Evolutionary conservation across 2,329 filamentous ascomycete species (phyloP), one percentile per base, ranked within the genome.

Genomic region (Ceratocystis cacaofunesta): DNA sequence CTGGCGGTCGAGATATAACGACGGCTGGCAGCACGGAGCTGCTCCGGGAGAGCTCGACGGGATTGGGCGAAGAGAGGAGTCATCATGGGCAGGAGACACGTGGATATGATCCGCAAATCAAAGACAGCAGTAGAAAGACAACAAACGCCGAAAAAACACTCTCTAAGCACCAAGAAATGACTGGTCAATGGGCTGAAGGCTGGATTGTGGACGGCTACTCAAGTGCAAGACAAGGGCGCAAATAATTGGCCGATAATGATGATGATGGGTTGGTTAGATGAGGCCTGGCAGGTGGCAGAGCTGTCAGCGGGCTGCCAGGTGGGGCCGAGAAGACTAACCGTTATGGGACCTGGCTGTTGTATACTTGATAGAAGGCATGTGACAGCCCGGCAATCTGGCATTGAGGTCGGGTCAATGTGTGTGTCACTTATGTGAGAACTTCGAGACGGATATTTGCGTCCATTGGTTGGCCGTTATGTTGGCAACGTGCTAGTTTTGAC

Each of bases 1-100:
- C 71, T 70, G 19, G 75, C 70, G 19, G 69, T 68, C 10, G 76
- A 76, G 58, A 72, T 72, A 69, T 72, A 69, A 30, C 74, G 74
- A 66, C 71, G 70, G 28, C 25, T 8, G 62, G 71, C 67, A 69
- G 69, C 62, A 28, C 55, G 36, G 43, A 63, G 43, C 15, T 64
- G 65, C 36, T 61, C 57, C 28, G 28, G 41, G 52, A 64, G 36
- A 65, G 66, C 65, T 68, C 66, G 66, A 62, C 57, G 60, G 61
- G 65, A 48, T 65, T 62, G 58, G 67, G 66, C 15, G 66, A 65
- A 67, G 65, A 69, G n/a, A 68, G 52, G 10, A 63, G 66, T 63
- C 68, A 67, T 62, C 61, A 48, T 19, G 69, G 66, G 68, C 68
- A 69, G 64, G 30, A 60, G 30, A 58, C 28, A 7, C 58, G 44